Conservation (phyloP, 2,329 filamentous ascomycete genomes). For the Phaeosphaeria sp. region DNA sequence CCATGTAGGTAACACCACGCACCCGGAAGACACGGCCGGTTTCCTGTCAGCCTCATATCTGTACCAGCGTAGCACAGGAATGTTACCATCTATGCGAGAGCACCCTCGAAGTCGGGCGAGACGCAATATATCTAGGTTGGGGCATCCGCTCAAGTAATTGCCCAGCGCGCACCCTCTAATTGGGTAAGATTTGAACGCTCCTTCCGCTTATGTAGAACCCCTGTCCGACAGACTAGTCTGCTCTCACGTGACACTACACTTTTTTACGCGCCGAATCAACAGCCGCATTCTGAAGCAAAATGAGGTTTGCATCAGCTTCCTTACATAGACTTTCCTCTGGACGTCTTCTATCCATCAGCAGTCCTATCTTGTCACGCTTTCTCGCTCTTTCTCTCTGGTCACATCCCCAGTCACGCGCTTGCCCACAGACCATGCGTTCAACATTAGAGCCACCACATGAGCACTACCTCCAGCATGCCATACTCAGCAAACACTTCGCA, state of each 20-base stretch:
- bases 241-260: background rate
- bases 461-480: background rate
- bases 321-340: background rate
- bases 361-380: background rate
- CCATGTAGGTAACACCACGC: background rate
- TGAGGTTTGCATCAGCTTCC: background rate
- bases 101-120: background rate
- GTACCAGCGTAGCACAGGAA: background rate
- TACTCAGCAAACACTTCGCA: background rate
- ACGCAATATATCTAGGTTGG: constrained; percentile 3
- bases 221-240: background rate
- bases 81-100: background rate
- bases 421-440: constrained; percentile 2
- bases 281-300: no score
- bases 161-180: background rate
- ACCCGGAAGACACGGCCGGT: background rate
- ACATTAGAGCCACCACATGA: constrained; percentile 1
- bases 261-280: no score
- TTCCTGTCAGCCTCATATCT: background rate
- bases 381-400: background rate
- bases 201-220: constrained; percentile 7
- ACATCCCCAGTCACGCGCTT: constrained; percentile 8
- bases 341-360: background rate
- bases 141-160: background rate
- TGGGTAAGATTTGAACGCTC: constrained; percentile 7